Evolutionary conservation across 2,329 filamentous ascomycete genomes (phyloP), one percentile per base, ranked within the genome.

Genomic region (Fusarium tricinctum): DNA sequence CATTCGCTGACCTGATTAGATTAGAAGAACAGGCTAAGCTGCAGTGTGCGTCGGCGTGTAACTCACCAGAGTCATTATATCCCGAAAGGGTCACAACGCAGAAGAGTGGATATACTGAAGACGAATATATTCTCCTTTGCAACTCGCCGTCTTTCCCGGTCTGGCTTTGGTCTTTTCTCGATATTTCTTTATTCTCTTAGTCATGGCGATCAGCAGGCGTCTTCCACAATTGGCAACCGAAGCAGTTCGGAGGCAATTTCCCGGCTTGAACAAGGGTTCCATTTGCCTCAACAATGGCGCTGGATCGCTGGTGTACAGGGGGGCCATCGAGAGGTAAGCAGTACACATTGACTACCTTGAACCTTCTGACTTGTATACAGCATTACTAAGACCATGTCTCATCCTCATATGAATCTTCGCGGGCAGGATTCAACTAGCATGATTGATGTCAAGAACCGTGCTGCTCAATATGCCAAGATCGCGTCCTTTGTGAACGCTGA

Each of bases 261-360:
- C 50, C 4, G 50, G 50, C 39, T 22, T 53, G 3, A 30, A 43
- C 28, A 53, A 53, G 6, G 50, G 50, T 7, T 19, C 50, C 17
- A 53, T 53, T 2, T 53, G 50, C 40, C 39, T 53, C 17, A 53
- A 53, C 28, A 53, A 53, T 26, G 50, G 50, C 6, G 50, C 50
- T 8, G 50, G 50, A 1, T 53, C 50, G 17, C 20, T 53, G 3
- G 50, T 53, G 2, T 53, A 53, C 39, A 53, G 30, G 19, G 50
- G 50, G 5, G 50, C 32, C 4, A 53, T 53, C 1, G 50, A 53
- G 39, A 53, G 50, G 50, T 28, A 15, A 28, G 33, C 20, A 15
- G 9, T 15, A 15, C 13, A 20, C 20, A 1, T 4, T 5, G 28
- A 15, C 0, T 20, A 8, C 15, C 9, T 14, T 8, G n/a, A 17